Conservation (phyloP, 164 flowering plant species). For the Kingdonia uniflora region DNA sequence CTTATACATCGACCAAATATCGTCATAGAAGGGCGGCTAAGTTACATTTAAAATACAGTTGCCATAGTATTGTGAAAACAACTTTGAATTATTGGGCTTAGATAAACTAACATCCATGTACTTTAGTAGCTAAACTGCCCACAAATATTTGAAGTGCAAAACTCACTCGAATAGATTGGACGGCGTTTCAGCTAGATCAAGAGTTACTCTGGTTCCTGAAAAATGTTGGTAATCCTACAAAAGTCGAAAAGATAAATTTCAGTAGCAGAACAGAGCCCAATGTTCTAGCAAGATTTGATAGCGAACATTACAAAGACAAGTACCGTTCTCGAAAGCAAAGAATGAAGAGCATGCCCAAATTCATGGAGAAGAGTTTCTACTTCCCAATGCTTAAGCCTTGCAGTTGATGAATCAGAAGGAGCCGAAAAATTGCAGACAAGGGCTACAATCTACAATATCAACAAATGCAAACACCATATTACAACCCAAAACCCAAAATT, state of each 20-base stretch:
- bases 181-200: conserved; percentile 94
- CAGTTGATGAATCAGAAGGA: conserved; percentile 35
- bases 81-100: no score
- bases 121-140: no score
- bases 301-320: neutral
- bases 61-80: no score
- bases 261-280: neutral
- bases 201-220: conserved; percentile 90
- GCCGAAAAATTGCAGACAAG: conserved; percentile 87
- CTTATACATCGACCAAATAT: no score
- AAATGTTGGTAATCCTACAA: conserved; percentile 91
- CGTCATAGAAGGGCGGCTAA: no score
- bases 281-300: no score
- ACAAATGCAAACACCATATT: neutral
- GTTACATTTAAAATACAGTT: no score
- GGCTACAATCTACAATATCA: conserved; percentile 67
- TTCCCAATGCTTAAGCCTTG: conserved; percentile 74
- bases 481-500: no score
- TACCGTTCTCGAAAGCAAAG: conserved; percentile 97
- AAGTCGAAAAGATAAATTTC: conserved; percentile 1
- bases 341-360: conserved; percentile 99
- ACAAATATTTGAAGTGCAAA: no score
- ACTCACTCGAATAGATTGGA: conserved; percentile 97
- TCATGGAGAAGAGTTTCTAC: conserved; percentile 94
- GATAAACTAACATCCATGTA: no score